phyloP scores from a whole-genome alignment of 176 grass and related monocot genomes.

The Eragrostis curvula region DNA sequence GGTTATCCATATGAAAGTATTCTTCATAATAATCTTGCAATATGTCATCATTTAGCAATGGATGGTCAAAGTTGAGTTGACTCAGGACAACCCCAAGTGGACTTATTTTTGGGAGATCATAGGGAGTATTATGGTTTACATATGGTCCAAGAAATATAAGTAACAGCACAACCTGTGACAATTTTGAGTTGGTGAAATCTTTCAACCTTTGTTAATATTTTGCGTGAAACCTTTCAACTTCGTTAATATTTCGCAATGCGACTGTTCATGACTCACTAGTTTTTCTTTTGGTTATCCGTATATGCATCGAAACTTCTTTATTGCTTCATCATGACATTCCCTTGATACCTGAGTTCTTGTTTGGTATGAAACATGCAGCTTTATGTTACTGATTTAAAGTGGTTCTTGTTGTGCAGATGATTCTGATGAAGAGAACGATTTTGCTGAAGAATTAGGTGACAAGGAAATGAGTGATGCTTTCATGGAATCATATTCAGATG shows the following conservation, averaged over 20 bases:
- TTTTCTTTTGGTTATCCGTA: conserved; percentile 13
- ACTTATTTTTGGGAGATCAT: background rate
- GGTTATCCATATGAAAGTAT: background rate
- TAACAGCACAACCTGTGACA: background rate
- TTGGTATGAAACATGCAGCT: conserved; percentile 7
- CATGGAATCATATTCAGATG: conserved; percentile 90
- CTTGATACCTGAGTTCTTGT: background rate
- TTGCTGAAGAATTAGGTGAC: conserved; percentile 59
- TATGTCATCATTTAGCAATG: background rate
- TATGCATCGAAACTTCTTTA: background rate
- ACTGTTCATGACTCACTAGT: background rate
- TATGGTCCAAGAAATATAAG: conserved; percentile 1
- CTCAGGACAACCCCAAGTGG: background rate
- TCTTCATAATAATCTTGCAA: background rate
- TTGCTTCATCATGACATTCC: background rate
- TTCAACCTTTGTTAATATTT: background rate
- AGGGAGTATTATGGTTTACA: background rate
- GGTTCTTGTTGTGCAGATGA: conserved; percentile 57
- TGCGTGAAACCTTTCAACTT: no score
- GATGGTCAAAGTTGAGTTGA: background rate
- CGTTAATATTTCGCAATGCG: background rate
- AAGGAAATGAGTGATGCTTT: conserved; percentile 61
- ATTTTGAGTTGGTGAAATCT: background rate
- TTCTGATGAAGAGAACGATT: conserved; percentile 66
- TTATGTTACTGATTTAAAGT: conserved; percentile 10